Evolutionary conservation across 1,139 yeast species (phyloP), one percentile per base, ranked within the genome.

Genomic region (Candida gigantensis): DNA sequence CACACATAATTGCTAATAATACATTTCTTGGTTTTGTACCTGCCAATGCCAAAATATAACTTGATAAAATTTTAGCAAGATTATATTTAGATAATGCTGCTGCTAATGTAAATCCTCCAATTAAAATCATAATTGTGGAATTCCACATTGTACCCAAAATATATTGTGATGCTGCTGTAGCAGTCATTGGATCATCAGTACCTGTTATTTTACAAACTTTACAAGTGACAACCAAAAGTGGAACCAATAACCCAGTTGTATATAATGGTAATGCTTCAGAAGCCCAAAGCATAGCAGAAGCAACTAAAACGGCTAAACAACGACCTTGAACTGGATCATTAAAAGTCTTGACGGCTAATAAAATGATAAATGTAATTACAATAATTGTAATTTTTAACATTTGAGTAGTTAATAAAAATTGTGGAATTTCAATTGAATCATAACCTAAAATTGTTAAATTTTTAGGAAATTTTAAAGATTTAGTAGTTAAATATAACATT

Each of bases 121-220:
- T 61, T 37, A 82, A 63, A 42, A 82, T 71, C 70, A 82, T 74
- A 43, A 82, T 81, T 3, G 84, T 84, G 1, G 88, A 81, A 39
- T 81, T 79, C 88, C 97, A 90, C 97, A 90, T 90, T 17, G 88
- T 71, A 1, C 87, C 68, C 47, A 92, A 75, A 40, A 90, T 87
- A 54, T 74, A 86, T 49, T 78, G 76, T 2, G 96, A 81, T 0
- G 97, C 84, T 2, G 72, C 81, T 0, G 76, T 66, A 0, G 95
- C 84, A 1, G 63, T 52, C 75, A 88, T 69, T 16, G 68, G 60
- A n/a, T 71, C 68, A 3, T 68, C 60, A 2, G 76, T 78, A 28
- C 69, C 70, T 4, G 73, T 69, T 43, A 75, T 68, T 43, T 84
- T 78, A 48, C 88, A 74, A 4, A 88, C 88, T 20, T 81, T 77